These are phyloP conservation scores for Hypomyces rosellus DNA, from an alignment of 2,329 filamentous ascomycete genomes.

Conservation along the genomic window DNA sequence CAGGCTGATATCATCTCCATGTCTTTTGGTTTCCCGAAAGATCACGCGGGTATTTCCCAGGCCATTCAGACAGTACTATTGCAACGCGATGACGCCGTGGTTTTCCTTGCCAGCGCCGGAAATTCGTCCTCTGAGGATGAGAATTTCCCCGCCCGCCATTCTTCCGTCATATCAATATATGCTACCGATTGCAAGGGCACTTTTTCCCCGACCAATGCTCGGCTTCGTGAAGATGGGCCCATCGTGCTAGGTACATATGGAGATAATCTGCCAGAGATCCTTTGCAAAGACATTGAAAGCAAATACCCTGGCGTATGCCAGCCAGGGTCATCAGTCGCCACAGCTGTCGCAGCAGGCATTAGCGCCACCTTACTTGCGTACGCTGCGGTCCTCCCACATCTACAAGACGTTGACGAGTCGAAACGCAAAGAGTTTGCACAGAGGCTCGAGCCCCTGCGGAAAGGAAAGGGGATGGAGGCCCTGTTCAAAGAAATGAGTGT, in stretches of 20 bases:
- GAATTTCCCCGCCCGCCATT: conserved; percentile 5
- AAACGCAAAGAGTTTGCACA: neutral
- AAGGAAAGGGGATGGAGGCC: neutral
- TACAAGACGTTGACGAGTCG: neutral
- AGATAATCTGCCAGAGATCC: neutral
- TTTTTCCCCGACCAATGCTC: conserved; percentile 8
- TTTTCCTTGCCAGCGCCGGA: conserved; percentile 6
- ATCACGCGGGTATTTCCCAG: neutral
- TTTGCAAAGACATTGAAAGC: neutral
- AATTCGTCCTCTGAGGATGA: conserved; percentile 4
- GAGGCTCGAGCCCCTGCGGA: neutral
- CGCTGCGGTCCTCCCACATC: neutral
- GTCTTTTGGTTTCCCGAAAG: conserved; percentile 18
- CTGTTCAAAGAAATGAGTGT: neutral
- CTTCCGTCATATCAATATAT: conserved; percentile 13
- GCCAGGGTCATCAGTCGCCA: conserved; percentile 13
- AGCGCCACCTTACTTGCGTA: conserved; percentile 5
- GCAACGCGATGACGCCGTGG: neutral
- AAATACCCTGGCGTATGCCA: neutral
- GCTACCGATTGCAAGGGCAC: conserved; percentile 13
- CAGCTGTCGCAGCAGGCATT: conserved; percentile 13
- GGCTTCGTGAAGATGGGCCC: neutral
- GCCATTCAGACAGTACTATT: too few species aligned
- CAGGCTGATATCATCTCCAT: conserved; percentile 22
- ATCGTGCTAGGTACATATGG: conserved; percentile 1